phyloP scores from a whole-genome alignment of 306 rosid genomes.

The Fragaria nilgerrensis region DNA sequence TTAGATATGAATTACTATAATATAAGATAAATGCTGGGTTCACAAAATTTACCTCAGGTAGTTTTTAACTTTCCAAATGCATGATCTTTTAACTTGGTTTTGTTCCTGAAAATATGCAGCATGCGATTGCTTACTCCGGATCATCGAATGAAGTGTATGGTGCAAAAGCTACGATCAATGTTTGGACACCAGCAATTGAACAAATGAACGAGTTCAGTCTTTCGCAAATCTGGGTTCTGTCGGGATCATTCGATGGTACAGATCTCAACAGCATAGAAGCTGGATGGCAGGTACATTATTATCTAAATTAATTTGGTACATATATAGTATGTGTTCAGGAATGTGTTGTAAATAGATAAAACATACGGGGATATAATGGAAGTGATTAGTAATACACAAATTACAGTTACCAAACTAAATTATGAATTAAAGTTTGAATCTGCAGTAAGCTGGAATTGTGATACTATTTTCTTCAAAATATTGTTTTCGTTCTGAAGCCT shows the following conservation, averaged over 20 bases:
- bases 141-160: constrained; percentile 68
- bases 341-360: not conserved
- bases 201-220: constrained; percentile 84
- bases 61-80: not conserved
- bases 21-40: not conserved
- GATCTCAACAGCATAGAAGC: constrained; percentile 99
- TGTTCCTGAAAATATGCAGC: constrained; percentile 33
- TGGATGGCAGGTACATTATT: constrained; percentile 89
- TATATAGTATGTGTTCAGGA: too few species aligned
- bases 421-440: not conserved
- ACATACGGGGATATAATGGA: not conserved
- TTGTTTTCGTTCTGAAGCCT: constrained; percentile 43
- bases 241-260: constrained; percentile 90
- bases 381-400: not conserved
- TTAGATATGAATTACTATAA: too few species aligned
- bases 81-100: not conserved
- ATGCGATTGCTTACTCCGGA: constrained; percentile 86
- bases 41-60: not conserved
- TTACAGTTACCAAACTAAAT: not conserved
- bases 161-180: constrained; percentile 85
- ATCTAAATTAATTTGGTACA: not conserved
- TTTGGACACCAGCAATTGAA: constrained; percentile 83
- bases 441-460: not conserved
- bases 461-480: not conserved
- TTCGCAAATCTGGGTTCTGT: constrained; percentile 86